Evolutionary conservation across 2,329 filamentous ascomycete species (phyloP), one percentile per base, ranked within the genome.

Genomic region (Pseudogymnoascus verrucosus): DNA sequence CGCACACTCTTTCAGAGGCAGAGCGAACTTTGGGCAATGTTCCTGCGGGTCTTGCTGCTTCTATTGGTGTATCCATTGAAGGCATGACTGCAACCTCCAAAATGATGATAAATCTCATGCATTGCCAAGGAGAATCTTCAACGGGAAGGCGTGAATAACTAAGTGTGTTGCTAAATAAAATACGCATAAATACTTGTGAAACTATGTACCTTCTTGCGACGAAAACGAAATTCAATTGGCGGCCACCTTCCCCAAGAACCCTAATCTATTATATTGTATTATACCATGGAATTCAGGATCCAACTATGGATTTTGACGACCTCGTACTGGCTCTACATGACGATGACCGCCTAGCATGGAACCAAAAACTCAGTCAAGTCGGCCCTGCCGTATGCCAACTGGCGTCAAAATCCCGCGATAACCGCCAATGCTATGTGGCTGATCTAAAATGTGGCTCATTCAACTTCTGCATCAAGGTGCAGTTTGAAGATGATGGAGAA

Each of bases 371-470:
- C 4, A 40, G 39, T 19, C n/a, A 4, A 40, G 39, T 19, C 39
- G 39, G 39, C 16, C 39, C 37, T 19, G 37, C n/a, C 6, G n/a
- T 19, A 40, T 40, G 37, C 37, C n/a, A 57, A 37, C 62, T 64
- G 40, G 60, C 62, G 59, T 64, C 63, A 7, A 64, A 62, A 60
- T 64, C 63, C 26, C 63, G 61, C 34, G 63, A 64, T 60, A 31
- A 60, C 62, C 34, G 62, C 39, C 60, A 21, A 62, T 64, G 63
- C 44, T 64, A 47, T 34, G 59, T 57, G 44, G 59, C 61, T 42
- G 57, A 61, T 51, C 61, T 64, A 64, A 47, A 64, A 59, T 64
- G 63, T 60, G 63, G 60, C 42, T 64, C 63, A 59, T 64, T 64
- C 60, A 64, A 62, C 60, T 62, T 64, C 40, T 62, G 63, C 60